Conservation (phyloP, 2,329 filamentous ascomycete genomes). For the Talaromyces marneffei region DNA sequence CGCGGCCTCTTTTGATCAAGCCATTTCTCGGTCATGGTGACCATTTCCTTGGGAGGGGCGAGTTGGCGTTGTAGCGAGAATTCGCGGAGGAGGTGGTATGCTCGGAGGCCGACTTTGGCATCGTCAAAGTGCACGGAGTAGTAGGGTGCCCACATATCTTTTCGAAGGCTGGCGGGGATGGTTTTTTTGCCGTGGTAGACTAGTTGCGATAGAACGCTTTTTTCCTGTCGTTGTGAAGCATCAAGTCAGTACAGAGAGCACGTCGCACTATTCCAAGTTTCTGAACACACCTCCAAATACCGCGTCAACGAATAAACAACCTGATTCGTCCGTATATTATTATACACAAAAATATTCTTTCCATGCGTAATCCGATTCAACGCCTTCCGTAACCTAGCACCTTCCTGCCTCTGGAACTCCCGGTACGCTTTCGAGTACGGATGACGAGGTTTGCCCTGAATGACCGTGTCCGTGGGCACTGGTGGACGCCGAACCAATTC, state of each 20-base stretch:
- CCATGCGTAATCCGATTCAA: constrained; percentile 47
- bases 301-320: constrained; percentile 58
- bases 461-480: constrained; percentile 29
- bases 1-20: constrained; percentile 35
- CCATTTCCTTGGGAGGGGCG: constrained; percentile 41
- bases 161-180: constrained; percentile 52
- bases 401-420: constrained; percentile 32
- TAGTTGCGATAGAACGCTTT: constrained; percentile 51
- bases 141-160: constrained; percentile 59
- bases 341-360: constrained; percentile 58
- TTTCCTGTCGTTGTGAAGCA: constrained; percentile 38
- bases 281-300: constrained; percentile 46
- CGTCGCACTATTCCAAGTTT: neutral
- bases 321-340: constrained; percentile 57
- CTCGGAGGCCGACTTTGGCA: constrained; percentile 46
- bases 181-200: constrained; percentile 61
- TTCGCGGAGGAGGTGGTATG: constrained; percentile 55
- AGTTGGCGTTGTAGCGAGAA: constrained; percentile 55
- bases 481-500: constrained; percentile 33
- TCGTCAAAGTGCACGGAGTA: constrained; percentile 53
- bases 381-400: constrained; percentile 39
- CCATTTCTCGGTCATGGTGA: constrained; percentile 41
- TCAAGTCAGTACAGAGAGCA: neutral
- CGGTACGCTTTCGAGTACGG: constrained; percentile 40
- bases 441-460: constrained; percentile 39